Evolutionary conservation across 83 land plant genomes (phyloP).

Genomic region (Diphasiastrum complanatum): DNA sequence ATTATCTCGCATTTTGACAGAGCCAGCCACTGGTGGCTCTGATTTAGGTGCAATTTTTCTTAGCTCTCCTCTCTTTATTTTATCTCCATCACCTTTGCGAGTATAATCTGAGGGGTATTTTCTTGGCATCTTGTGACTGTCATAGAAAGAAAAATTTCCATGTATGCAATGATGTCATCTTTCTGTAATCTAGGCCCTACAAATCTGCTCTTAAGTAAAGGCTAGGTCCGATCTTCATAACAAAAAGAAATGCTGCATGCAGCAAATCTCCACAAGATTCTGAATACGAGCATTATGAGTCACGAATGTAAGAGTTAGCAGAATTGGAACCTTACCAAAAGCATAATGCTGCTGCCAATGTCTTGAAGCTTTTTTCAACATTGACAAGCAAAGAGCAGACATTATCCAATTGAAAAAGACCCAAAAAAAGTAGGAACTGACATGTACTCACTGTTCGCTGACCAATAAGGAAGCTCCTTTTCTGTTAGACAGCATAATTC

Average conservation of each 20-base stretch:
- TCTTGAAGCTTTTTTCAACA: no score
- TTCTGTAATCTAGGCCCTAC: no score
- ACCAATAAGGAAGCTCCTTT: conserved; percentile 19
- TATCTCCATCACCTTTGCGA: conserved; percentile 41
- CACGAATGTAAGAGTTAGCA: no score
- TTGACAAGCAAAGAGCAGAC: no score
- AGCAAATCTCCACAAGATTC: no score
- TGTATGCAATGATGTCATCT: no score
- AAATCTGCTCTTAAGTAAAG: no score
- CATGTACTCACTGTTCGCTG: conserved; percentile 16
- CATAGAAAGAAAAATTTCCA: not conserved
- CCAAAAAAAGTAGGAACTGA: not conserved
- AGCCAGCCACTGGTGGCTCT: conserved; percentile 26
- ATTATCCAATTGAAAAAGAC: not conserved
- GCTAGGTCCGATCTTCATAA: no score
- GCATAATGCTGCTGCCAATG: no score
- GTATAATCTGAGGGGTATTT: conserved; percentile 33
- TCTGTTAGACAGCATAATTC: conserved; percentile 15
- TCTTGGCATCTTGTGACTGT: conserved; percentile 28
- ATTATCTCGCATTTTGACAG: conserved; percentile 35
- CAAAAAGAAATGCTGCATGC: no score
- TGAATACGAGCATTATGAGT: no score
- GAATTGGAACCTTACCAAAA: no score
- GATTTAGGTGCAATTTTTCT: conserved; percentile 24
- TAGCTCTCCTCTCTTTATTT: conserved; percentile 27